Evolutionary conservation across 805 yeast genomes (phyloP).

Genomic region (Wickerhamomyces alni): DNA sequence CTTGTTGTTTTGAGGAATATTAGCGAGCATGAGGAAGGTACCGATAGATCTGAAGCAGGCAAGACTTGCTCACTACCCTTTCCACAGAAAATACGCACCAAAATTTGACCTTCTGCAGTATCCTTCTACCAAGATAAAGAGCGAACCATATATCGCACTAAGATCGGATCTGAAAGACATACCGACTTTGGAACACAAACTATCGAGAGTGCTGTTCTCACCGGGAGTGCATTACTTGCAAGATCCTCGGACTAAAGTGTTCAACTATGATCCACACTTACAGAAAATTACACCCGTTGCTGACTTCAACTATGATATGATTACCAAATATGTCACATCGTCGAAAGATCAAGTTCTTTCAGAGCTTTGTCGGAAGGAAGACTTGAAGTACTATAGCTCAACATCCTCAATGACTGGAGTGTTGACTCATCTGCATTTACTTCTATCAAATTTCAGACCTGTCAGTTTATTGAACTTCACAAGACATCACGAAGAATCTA

Average conservation of each 20-base stretch:
- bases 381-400: conserved; percentile 55
- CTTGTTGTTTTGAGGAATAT: too few species aligned
- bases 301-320: conserved; percentile 56
- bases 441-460: conserved; percentile 57
- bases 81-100: background rate
- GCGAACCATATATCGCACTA: too few species aligned
- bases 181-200: conserved; percentile 45
- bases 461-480: conserved; percentile 42
- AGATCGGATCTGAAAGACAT: background rate
- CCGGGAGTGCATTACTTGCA: conserved; percentile 76
- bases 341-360: conserved; percentile 55
- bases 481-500: conserved; percentile 33
- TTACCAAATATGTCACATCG: conserved; percentile 58
- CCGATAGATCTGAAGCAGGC: background rate
- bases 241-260: conserved; percentile 72
- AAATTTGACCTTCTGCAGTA: too few species aligned
- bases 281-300: conserved; percentile 54
- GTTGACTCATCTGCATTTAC: conserved; percentile 66
- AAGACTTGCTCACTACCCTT: background rate
- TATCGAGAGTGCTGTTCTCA: conserved; percentile 68
- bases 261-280: conserved; percentile 60
- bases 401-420: conserved; percentile 84
- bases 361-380: conserved; percentile 34
- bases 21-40: background rate
- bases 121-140: conserved; percentile 5